phyloP scores from a whole-genome alignment of 225 moss, liverwort and hornwort species.

The Pseudoscleropodium purum region DNA sequence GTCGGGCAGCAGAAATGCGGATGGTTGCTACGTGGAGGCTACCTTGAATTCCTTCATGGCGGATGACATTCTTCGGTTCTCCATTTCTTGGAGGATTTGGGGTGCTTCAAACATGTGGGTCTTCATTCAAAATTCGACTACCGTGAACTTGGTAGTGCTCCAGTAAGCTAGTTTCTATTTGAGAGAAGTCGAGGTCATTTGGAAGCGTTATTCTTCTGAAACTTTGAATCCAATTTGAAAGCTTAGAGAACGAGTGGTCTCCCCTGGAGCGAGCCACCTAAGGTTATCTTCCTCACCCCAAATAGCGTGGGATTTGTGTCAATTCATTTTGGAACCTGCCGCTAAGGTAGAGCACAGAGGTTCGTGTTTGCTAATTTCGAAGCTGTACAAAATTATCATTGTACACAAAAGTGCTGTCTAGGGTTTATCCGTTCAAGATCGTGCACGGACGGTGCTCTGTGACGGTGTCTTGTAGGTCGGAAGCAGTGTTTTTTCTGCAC shows the following conservation, averaged over 20 bases:
- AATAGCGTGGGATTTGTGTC: background rate
- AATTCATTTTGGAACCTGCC: background rate
- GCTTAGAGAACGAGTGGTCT: no score
- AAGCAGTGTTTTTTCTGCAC: background rate
- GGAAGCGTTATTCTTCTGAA: background rate
- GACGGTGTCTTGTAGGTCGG: background rate
- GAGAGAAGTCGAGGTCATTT: background rate
- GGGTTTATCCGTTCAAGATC: background rate
- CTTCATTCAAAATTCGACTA: background rate
- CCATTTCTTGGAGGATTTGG: background rate
- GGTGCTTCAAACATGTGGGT: background rate
- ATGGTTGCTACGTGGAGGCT: background rate
- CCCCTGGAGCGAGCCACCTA: background rate
- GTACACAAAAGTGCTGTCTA: background rate
- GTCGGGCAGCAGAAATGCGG: background rate
- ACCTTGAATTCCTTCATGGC: background rate
- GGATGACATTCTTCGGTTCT: background rate
- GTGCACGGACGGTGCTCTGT: background rate
- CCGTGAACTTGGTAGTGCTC: background rate
- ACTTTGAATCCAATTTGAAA: background rate
- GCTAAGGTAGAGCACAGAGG: background rate
- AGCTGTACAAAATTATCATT: background rate
- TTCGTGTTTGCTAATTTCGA: background rate
- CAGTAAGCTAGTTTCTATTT: background rate
- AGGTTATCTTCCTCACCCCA: background rate